Percentiles rank a stretch among this genome's conserved stretches.
Conservation (phyloP, 345 rosid genomes). For the Orychophragmus violaceus region DNA sequence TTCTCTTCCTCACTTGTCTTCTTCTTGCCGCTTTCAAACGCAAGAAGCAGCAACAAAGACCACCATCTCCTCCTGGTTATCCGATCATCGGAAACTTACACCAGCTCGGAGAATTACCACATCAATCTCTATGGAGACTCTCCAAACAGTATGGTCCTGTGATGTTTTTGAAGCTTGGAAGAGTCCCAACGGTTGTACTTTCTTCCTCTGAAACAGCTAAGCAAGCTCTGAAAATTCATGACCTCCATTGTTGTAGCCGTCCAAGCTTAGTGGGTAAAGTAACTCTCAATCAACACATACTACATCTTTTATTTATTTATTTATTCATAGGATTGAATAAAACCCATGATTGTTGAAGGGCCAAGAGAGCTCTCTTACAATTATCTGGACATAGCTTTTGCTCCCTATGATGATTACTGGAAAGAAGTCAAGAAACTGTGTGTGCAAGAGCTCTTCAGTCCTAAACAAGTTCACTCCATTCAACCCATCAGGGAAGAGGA, state of each 20-base stretch:
- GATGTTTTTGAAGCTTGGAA: conserved; percentile 29
- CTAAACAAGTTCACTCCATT: conserved; percentile 29
- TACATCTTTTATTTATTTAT: not conserved
- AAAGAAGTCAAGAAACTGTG: conserved; percentile 39
- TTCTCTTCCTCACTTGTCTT: not conserved
- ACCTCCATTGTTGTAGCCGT: conserved; percentile 26
- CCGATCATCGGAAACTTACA: conserved; percentile 38
- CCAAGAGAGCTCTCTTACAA: conserved; percentile 38
- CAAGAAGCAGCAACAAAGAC: conserved; percentile 12
- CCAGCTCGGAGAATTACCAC: conserved; percentile 28
- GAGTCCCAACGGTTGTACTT: conserved; percentile 20
- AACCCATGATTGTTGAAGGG: conserved; percentile 10
- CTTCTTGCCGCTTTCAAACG: conserved; percentile 14
- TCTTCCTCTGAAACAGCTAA: conserved; percentile 24
- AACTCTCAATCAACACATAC: not conserved
- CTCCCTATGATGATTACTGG: conserved; percentile 42
- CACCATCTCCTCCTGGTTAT: conserved; percentile 23
- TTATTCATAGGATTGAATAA: not conserved
- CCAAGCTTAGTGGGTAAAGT: conserved; percentile 8
- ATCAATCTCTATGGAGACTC: conserved; percentile 32
- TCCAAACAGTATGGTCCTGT: conserved; percentile 31
- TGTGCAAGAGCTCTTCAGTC: conserved; percentile 34
- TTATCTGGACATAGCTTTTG: conserved; percentile 38
- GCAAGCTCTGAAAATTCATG: conserved; percentile 14
- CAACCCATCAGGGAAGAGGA: conserved; percentile 39